A percentile compares a stretch with the other conserved stretches of the same genome.
Conservation (phyloP, 2,329 filamentous ascomycete species). For the Colletotrichum paranaense region DNA sequence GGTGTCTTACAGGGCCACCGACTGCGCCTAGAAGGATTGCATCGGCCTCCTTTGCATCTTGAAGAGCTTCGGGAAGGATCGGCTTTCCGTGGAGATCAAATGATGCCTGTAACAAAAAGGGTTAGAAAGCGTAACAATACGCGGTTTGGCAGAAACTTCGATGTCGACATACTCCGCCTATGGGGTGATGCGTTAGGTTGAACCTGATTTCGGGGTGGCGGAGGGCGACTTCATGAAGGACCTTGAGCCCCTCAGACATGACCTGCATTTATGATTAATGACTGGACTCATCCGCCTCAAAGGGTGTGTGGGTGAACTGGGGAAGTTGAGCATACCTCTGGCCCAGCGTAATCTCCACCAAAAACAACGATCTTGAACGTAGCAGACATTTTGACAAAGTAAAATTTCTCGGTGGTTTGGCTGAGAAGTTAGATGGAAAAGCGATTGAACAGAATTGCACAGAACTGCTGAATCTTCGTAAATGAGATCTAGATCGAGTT, state of each 20-base stretch:
- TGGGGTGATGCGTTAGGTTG: constrained; percentile 88
- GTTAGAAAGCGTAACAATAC: background rate
- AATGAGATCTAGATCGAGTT: background rate
- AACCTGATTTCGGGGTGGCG: constrained; percentile 79
- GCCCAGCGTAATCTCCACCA: background rate
- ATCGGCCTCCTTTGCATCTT: constrained; percentile 82
- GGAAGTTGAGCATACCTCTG: background rate
- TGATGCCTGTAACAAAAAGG: constrained; percentile 72
- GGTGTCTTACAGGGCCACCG: constrained; percentile 94
- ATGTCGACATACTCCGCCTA: constrained; percentile 82
- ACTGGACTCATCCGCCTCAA: background rate
- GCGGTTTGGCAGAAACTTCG: background rate
- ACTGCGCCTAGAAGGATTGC: constrained; percentile 94
- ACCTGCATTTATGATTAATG: constrained; percentile 59
- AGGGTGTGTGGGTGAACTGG: background rate
- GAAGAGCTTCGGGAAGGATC: constrained; percentile 80
- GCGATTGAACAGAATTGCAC: background rate
- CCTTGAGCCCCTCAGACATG: constrained; percentile 85
- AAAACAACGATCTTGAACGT: background rate
- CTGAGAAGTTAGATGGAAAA: background rate
- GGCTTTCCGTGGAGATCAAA: constrained; percentile 85
- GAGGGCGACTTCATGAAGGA: constrained; percentile 83
- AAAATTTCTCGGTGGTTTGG: background rate
- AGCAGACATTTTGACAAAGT: background rate
- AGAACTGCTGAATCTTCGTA: background rate